Evolutionary conservation across 208 protist genomes (phyloP).

Genomic region (Leishmania arabica): DNA sequence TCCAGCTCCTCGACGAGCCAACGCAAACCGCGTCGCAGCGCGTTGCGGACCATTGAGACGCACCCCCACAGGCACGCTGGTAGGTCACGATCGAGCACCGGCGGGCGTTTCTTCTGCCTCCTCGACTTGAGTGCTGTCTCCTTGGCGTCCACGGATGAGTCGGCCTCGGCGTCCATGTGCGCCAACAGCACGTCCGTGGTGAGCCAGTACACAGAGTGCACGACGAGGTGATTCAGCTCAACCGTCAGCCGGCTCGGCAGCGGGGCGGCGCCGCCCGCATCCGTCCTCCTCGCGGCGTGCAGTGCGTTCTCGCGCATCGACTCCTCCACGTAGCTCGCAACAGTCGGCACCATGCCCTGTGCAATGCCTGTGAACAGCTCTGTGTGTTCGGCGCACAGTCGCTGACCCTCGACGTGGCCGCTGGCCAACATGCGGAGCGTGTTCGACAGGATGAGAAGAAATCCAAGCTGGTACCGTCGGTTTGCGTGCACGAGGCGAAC

Average conservation of each 20-base stretch:
- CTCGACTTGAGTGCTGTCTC: neutral
- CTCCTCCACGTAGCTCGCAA: slow-evolving; percentile 49
- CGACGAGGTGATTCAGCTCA: slow-evolving; percentile 66
- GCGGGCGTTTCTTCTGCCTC: slow-evolving; percentile 6
- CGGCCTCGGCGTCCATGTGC: slow-evolving; percentile 29
- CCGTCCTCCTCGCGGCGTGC: neutral
- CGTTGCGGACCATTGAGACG: slow-evolving; percentile 52
- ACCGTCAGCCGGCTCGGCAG: slow-evolving; percentile 51
- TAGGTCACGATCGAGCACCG: slow-evolving; percentile 65
- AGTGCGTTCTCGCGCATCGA: slow-evolving; percentile 10
- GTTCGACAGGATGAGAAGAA: slow-evolving; percentile 49
- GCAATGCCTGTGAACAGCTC: slow-evolving; percentile 40
- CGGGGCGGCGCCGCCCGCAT: neutral
- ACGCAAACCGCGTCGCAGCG: slow-evolving; percentile 46
- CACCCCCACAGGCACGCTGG: slow-evolving; percentile 51
- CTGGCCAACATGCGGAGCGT: slow-evolving; percentile 54
- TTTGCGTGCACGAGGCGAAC: slow-evolving; percentile 25
- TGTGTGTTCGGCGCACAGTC: slow-evolving; percentile 50
- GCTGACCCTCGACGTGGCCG: slow-evolving; percentile 35
- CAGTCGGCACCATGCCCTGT: slow-evolving; percentile 36
- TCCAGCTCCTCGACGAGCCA: slow-evolving; percentile 43
- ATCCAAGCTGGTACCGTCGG: slow-evolving; percentile 65
- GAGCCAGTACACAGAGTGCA: slow-evolving; percentile 66
- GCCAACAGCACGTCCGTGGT: slow-evolving; percentile 46
- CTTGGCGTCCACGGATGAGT: neutral